These are phyloP conservation scores for Coix lacrymajobi DNA, from an alignment of 176 grass and related monocot genomes.

Conservation along the genomic window DNA sequence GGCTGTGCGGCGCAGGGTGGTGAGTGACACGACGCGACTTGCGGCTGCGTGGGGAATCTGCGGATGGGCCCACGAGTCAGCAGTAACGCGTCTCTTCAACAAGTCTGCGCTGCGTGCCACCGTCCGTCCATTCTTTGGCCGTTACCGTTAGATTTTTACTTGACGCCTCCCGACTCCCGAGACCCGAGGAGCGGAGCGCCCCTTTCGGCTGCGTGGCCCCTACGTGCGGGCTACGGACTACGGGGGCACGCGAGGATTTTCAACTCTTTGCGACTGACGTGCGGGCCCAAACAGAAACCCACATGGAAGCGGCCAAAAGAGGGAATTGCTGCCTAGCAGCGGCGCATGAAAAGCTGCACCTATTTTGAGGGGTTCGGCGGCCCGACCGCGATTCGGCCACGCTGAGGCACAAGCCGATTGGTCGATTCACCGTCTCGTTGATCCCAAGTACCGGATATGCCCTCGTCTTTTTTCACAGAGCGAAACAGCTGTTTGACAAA, in stretches of 20 bases:
- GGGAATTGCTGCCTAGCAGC: accelerated
- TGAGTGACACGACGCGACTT: conserved; percentile 27
- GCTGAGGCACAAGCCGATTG: not conserved
- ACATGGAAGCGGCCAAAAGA: not conserved
- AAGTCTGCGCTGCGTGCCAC: not conserved
- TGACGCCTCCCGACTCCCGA: not conserved
- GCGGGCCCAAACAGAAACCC: not conserved
- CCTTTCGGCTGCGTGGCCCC: conserved; percentile 32
- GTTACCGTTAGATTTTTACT: conserved; percentile 43
- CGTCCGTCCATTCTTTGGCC: conserved; percentile 20
- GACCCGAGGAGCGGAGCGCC: not conserved
- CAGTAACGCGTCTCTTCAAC: accelerated
- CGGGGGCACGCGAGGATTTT: not conserved
- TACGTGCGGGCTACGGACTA: no score
- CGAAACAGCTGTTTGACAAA: no score
- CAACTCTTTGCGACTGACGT: not conserved
- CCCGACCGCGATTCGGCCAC: conserved; percentile 21
- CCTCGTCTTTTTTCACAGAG: no score
- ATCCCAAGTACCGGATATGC: not conserved
- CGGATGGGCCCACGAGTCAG: not conserved
- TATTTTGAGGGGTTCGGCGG: not conserved
- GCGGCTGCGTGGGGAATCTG: not conserved
- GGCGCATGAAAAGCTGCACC: not conserved
- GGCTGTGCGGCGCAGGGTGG: not conserved
- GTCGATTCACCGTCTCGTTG: not conserved